Conservation (phyloP, 2,329 filamentous ascomycete species). For the Akanthomyces dipterigenus region DNA sequence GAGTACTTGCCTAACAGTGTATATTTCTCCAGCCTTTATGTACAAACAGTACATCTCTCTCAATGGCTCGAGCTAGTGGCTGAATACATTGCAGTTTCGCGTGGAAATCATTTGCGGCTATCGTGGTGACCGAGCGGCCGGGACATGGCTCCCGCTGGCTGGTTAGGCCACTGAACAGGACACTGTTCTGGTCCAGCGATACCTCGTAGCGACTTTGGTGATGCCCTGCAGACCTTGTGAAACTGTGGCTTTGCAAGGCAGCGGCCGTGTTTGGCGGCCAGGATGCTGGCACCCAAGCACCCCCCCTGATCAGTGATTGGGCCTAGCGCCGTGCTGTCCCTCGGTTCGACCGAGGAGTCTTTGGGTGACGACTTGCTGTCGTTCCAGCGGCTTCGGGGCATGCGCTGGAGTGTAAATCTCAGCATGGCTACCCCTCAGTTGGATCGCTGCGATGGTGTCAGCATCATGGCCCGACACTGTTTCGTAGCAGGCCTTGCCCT, state of each 20-base stretch:
- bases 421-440: conserved; percentile 19
- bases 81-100: neutral
- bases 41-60: neutral
- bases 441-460: neutral
- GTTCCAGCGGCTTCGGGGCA: conserved; percentile 18
- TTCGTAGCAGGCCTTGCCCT: neutral
- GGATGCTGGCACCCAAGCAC: neutral
- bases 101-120: neutral
- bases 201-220: conserved; percentile 3
- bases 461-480: neutral
- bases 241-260: neutral
- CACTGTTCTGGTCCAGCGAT: neutral
- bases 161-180: neutral
- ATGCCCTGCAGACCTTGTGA: neutral
- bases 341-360: neutral
- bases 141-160: neutral
- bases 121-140: neutral
- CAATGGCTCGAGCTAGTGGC: neutral
- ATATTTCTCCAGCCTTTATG: neutral
- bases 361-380: neutral
- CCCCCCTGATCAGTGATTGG: neutral
- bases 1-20: neutral
- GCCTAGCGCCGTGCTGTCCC: neutral
- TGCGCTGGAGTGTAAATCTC: conserved; percentile 16
- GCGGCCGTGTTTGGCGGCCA: neutral